phyloP scores from a whole-genome alignment of 768 basidiomycete species.

The Russula ochroleuca region DNA sequence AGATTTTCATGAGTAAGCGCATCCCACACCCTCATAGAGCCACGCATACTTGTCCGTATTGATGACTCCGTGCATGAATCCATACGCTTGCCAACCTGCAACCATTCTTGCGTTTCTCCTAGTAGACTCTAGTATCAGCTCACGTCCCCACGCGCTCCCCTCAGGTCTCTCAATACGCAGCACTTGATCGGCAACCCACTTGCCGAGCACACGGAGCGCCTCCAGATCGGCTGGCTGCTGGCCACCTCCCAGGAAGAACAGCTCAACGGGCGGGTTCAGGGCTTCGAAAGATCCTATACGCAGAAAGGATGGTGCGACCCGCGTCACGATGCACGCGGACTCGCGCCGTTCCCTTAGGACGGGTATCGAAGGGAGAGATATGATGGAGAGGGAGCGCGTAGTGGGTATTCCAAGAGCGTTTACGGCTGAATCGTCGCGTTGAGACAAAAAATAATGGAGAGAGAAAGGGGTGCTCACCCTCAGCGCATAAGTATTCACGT shows the following conservation, averaged over 20 bases:
- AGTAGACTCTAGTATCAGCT: constrained; percentile 72
- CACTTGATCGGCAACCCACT: constrained; percentile 67
- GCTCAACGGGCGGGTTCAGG: constrained; percentile 59
- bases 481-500: constrained; percentile 88
- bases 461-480: constrained; percentile 50
- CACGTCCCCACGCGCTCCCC: constrained; percentile 55
- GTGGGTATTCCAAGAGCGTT: constrained; percentile 85
- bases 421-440: constrained; percentile 43
- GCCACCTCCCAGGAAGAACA: constrained; percentile 71
- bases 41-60: constrained; percentile 88
- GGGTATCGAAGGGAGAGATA: constrained; percentile 65
- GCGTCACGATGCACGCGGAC: constrained; percentile 68
- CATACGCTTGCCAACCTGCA: constrained; percentile 92
- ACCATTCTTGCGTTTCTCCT: constrained; percentile 88
- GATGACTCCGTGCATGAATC: constrained; percentile 95
- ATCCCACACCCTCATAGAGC: background rate
- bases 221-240: constrained; percentile 75
- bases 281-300: constrained; percentile 92
- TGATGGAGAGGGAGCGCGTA: constrained; percentile 77
- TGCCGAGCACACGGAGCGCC: constrained; percentile 64
- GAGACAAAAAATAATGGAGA: background rate
- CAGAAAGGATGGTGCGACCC: constrained; percentile 85
- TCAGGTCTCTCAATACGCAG: constrained; percentile 42
- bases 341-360: constrained; percentile 75
- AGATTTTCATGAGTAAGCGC: constrained; percentile 18